Evolutionary conservation across 2,329 filamentous ascomycete genomes (phyloP), one percentile per base, ranked within the genome.

Genomic region (Cadophora sp.): DNA sequence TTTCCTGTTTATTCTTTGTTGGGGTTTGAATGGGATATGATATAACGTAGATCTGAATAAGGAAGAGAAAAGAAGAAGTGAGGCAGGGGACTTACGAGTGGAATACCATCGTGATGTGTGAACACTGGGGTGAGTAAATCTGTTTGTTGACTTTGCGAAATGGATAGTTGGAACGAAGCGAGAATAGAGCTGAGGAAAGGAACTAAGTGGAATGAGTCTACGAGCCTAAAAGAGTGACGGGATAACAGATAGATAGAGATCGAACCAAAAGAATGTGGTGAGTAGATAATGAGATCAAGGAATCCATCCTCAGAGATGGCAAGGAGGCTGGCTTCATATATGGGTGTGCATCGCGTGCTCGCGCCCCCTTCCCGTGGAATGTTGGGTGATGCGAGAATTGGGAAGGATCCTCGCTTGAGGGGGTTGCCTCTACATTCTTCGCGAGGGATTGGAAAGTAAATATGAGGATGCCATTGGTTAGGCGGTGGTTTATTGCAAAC

Each of bases 221-320:
- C n/a, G 22, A 1, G 16, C 7, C 30, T n/a, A 39, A 50, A 48
- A 16, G 24, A 22, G 4, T 62, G 45, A 43, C 20, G 24, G 18
- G 11, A 27, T 41, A 41, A 4, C 20, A 43, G 45, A 41, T 30
- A 56, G 51, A 24, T 24, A 27, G 18, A 58, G 33, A 30, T 30
- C 27, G 6, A 33, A 63, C 61, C 16, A 56, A 63, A 63, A 20
- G 61, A 63, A 39, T 56, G 50, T 56, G 59, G n/a, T 45, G 24
- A 41, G 20, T 22, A n/a, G 50, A 45, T 43, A 13, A 30, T 22
- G 4, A 56, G 13, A 36, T 22, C 8, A 36, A 45, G 33, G 20
- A 24, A 45, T 30, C n/a, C 14, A 59, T 4, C 11, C 16, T n/a
- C 20, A 33, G 53, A 24, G 24, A 9, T 13, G 41, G 41, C n/a